Base-by-base conservation (phyloP, 2,329 filamentous ascomycete species). In the Xylariaceae sp. region DNA sequence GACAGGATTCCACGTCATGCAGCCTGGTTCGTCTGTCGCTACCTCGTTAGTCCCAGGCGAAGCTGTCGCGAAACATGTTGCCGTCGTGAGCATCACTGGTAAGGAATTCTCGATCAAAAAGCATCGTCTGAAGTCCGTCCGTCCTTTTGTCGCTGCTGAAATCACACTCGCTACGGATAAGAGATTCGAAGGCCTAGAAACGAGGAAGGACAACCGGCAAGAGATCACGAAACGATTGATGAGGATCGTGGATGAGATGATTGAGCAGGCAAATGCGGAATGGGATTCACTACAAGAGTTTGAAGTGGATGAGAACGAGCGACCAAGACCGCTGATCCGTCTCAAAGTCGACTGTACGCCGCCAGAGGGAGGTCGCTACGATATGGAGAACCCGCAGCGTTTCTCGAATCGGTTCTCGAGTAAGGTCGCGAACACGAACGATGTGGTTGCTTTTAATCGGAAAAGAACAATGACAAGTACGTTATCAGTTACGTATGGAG, bases 11-110 rank as follows among this genome's bases (percentile, higher is more conserved):
- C 86, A 94, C 66, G 93, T 99, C 64, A 97, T 99, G 85, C 94
- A 99, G 69, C 94, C 94, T 0, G 94, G 94, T 0, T 99, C 94
- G 0, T 97, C 94, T 0, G 88, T 99, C 0, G 94, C 93, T 0
- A 99, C 94, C 1, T 97, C 94, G 0, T 78, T 99, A 0, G 87
- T 94, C 7, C 88, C 89, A 0, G 92, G 92, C 34, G 94, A 99
- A 75, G 90, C 94, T 0, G 90, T 92, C 1, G 80, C 90, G 6
- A 99, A 99, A 72, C 89, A 97, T 58, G 90, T 97, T 5, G 87
- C 92, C 1, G 88, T 99, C 17, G 73, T 97, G 53, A 94, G 82
- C 66, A 78, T 99, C 55, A 94, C 87, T 0, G 93, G 92, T 7
- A 89, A 86, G 60, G 84, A 92, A 9, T 96, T 96, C 73, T 83